A percentile compares a stretch with the other conserved stretches of the same genome.
Conservation (phyloP, 129 eudicot species). For the Tanacetum coccineum region DNA sequence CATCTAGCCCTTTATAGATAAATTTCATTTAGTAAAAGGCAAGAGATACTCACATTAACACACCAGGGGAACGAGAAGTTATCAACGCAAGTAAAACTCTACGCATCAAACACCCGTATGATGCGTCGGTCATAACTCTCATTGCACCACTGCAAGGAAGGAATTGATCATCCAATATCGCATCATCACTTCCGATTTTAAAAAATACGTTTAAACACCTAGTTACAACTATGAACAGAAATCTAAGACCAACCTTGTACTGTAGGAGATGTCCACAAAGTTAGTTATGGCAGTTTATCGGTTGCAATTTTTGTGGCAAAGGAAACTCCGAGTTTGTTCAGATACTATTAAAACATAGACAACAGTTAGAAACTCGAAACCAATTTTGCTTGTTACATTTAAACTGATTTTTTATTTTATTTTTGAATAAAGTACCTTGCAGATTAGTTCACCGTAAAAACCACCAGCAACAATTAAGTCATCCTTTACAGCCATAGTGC, state of each 20-base stretch:
- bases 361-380: not conserved
- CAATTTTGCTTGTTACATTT: not conserved
- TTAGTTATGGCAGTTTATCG: constrained; percentile 67
- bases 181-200: too few species aligned
- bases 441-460: constrained; percentile 84
- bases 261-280: constrained; percentile 57
- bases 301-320: constrained; percentile 57
- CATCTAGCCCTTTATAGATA: too few species aligned
- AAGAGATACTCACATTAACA: too few species aligned
- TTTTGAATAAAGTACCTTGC: constrained; percentile 74
- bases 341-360: constrained; percentile 38
- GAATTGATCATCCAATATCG: too few species aligned
- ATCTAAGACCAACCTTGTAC: constrained; percentile 36
- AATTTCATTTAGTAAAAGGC: too few species aligned
- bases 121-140: constrained; percentile 73
- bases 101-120: constrained; percentile 71
- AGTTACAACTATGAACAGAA: not conserved
- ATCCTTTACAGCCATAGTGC: constrained; percentile 85
- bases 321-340: constrained; percentile 66
- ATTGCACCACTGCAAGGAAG: constrained; percentile 60
- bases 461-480: constrained; percentile 89
- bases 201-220: too few species aligned
- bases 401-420: too few species aligned
- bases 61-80: too few species aligned
- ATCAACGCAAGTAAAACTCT: too few species aligned